Conservation (phyloP, 1,284 basidiomycete genomes). For the Marasmius sp. region DNA sequence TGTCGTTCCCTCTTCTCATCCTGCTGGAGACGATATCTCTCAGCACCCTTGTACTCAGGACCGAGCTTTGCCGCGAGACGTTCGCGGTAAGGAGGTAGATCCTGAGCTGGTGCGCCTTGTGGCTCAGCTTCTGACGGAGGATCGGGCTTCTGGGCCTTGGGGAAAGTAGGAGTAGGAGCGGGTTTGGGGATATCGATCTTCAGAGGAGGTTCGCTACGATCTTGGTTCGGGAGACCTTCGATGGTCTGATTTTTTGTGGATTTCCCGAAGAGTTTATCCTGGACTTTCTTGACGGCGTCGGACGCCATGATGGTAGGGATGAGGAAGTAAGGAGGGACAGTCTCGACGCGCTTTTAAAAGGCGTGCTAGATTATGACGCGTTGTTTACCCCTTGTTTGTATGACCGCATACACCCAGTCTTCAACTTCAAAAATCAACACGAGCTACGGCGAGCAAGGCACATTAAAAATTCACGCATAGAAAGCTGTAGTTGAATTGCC, state of each 20-base stretch:
- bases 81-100: slow-evolving; percentile 48
- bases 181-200: slow-evolving; percentile 81
- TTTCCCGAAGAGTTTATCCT: slow-evolving; percentile 74
- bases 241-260: slow-evolving; percentile 22
- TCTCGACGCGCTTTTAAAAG: background rate
- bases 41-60: slow-evolving; percentile 61
- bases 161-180: slow-evolving; percentile 31
- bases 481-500: too few relatives aligned
- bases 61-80: slow-evolving; percentile 62
- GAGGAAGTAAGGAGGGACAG: background rate
- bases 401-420: too few relatives aligned
- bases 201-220: slow-evolving; percentile 43
- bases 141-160: slow-evolving; percentile 40
- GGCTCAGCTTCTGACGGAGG: slow-evolving; percentile 31
- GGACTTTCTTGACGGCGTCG: slow-evolving; percentile 59
- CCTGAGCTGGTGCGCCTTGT: slow-evolving; percentile 17
- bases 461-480: too few relatives aligned
- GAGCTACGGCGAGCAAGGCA: too few relatives aligned
- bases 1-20: slow-evolving; percentile 71
- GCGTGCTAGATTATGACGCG: background rate
- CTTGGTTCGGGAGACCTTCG: slow-evolving; percentile 20
- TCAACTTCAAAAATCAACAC: too few relatives aligned
- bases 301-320: slow-evolving; percentile 32
- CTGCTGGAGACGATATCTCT: slow-evolving; percentile 72
- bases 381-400: background rate